A percentile compares a stretch with the other conserved stretches of the same genome.
These are phyloP conservation scores for Moesziomyces globuligerus DNA, from an alignment of 1,284 basidiomycete species.

Conservation along the genomic window DNA sequence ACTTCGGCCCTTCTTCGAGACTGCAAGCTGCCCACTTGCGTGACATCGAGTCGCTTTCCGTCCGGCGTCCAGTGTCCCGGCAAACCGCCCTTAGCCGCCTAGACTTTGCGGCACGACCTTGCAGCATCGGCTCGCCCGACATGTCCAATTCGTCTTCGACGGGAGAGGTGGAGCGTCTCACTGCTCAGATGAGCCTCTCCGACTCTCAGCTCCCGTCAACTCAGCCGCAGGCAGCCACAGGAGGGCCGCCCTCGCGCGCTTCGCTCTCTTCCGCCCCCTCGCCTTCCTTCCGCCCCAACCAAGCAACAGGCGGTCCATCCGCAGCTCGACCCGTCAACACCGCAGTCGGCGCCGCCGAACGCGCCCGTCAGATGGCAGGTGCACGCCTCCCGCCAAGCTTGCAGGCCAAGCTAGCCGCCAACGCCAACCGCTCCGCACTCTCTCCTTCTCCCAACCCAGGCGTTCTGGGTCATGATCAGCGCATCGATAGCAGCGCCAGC, in stretches of 20 bases:
- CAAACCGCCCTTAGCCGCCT: too few species aligned
- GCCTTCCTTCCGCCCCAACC: constrained; percentile 16
- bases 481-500: constrained; percentile 54
- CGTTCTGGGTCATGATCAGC: constrained; percentile 54
- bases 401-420: constrained; percentile 89
- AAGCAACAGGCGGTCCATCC: constrained; percentile 19
- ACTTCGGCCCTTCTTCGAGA: too few species aligned
- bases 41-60: too few species aligned
- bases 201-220: constrained; percentile 1
- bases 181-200: constrained; percentile 41
- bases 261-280: constrained; percentile 8
- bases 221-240: constrained; percentile 26
- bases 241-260: constrained; percentile 28
- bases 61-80: too few species aligned
- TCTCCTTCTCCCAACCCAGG: constrained; percentile 13
- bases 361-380: constrained; percentile 56
- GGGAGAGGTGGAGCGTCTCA: constrained; percentile 38
- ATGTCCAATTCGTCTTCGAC: constrained; percentile 33
- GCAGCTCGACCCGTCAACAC: constrained; percentile 23
- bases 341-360: constrained; percentile 49
- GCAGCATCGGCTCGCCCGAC: neutral
- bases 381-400: constrained; percentile 77
- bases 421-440: constrained; percentile 41
- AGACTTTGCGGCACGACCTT: too few species aligned
- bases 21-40: too few species aligned